These are phyloP conservation scores for Pistacia integerrima DNA, from an alignment of 345 rosid genomes.

Conservation along the genomic window DNA sequence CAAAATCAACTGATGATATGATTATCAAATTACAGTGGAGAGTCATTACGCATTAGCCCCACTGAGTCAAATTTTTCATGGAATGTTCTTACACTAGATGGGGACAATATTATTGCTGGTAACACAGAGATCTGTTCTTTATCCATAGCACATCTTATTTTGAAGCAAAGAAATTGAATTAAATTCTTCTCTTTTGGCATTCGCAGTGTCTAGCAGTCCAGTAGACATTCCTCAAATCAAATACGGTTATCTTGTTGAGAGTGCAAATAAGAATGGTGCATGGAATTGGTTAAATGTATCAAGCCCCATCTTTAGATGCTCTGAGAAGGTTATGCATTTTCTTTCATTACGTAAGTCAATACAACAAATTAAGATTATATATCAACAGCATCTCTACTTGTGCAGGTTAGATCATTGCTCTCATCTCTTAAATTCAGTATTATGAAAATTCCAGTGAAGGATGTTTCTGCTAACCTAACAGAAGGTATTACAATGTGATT, in stretches of 20 bases:
- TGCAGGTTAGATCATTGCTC: constrained; percentile 62
- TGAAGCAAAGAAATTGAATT: constrained; percentile 7
- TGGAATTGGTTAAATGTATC: constrained; percentile 77
- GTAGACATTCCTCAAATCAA: constrained; percentile 70
- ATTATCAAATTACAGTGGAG: constrained; percentile 56
- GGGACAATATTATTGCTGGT: constrained; percentile 84
- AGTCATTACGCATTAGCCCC: constrained; percentile 67
- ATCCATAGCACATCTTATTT: not conserved
- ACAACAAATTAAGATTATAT: constrained; percentile 7
- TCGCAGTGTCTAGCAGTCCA: constrained; percentile 83
- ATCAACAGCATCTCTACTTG: not conserved
- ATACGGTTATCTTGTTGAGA: constrained; percentile 58
- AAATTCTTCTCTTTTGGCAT: constrained; percentile 18
- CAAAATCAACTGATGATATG: constrained; percentile 20
- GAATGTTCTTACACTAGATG: constrained; percentile 66
- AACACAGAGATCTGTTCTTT: constrained; percentile 28
- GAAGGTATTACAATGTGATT: constrained; percentile 44
- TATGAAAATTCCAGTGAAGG: constrained; percentile 67
- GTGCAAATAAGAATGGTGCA: constrained; percentile 36
- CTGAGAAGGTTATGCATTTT: constrained; percentile 52
- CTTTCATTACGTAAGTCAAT: not conserved
- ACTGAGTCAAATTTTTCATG: constrained; percentile 63
- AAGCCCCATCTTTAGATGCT: constrained; percentile 61
- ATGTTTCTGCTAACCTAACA: constrained; percentile 50
- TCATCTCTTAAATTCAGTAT: constrained; percentile 60